Evolutionary conservation across 2,329 filamentous ascomycete genomes (phyloP), one percentile per base, ranked within the genome.

Genomic region (Sclerotinia minor): DNA sequence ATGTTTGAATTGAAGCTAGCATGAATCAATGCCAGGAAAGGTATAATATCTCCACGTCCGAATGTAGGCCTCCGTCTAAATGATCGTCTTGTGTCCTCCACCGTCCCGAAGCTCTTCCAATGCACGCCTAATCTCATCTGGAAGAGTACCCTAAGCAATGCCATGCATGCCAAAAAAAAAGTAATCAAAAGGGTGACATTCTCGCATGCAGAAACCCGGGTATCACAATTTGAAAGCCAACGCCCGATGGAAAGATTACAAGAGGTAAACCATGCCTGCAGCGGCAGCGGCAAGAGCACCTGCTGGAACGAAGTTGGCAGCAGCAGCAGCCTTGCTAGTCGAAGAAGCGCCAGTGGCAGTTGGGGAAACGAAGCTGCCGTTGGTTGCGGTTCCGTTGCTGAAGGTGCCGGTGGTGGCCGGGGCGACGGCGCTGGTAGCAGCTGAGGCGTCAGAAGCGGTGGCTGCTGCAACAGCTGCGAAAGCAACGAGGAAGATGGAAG

Each of bases 391-490:
- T 19, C 65, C 47, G 57, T 68, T 53, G 63, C 55, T 6, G 65
- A 63, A 57, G 49, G 65, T 24, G 19, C 55, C 65, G 26, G 47
- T 67, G n/a, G 58, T 50, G 32, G 24, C 21, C 59, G 54, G 52
- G 29, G 13, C n/a, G 44, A 41, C 49, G 29, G 52, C 64, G 15
- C 59, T 53, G 58, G 68, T 49, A 7, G 65, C 53, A n/a, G 67
- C 47, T 55, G 67, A 26, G 24, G 66, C 24, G n/a, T 35, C n/a
- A 59, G 60, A 41, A 17, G 68, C 66, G n/a, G 69, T 65, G 52
- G 71, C 71, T 32, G 65, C 44, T 19, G 69, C 70, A 52, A 71
- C 5, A 38, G 65, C 66, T 44, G 68, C 69, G 45, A 72, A 67
- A 49, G 68, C 64, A 65, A 71, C 26, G 55, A 71, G 26, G 41